Conservation (phyloP, 345 rosid genomes). For the Cochlearia excelsa region DNA sequence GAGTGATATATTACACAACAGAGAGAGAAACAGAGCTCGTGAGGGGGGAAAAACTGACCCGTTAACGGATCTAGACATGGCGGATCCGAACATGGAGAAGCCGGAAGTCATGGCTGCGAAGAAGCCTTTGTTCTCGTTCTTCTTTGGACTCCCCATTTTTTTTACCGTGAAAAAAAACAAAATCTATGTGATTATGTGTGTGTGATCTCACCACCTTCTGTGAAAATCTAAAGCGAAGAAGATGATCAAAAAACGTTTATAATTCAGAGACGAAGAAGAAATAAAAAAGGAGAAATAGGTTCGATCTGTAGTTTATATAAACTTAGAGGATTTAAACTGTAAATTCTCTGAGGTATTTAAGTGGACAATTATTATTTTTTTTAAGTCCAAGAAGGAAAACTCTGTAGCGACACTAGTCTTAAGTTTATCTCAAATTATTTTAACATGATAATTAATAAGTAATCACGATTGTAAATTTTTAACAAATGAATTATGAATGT, state of each 20-base stretch:
- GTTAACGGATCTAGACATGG: constrained; percentile 67
- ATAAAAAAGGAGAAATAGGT: constrained; percentile 3
- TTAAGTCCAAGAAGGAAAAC: too few species aligned
- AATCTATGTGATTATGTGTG: constrained; percentile 1
- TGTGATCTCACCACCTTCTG: constrained; percentile 7
- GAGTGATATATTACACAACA: neutral
- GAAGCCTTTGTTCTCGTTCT: constrained; percentile 54
- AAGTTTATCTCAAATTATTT: too few species aligned
- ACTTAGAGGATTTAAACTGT: constrained; percentile 10
- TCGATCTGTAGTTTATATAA: constrained; percentile 25
- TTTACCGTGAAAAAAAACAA: neutral
- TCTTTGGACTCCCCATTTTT: constrained; percentile 54
- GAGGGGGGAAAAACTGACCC: constrained; percentile 35
- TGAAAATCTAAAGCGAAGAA: constrained; percentile 1
- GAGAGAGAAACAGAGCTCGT: too few species aligned
- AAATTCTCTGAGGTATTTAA: neutral
- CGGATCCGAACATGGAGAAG: constrained; percentile 59
- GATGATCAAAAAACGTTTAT: neutral
- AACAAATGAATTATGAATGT: too few species aligned
- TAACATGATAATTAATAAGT: too few species aligned
- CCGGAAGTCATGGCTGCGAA: constrained; percentile 68
- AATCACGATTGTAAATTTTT: too few species aligned
- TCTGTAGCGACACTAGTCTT: too few species aligned
- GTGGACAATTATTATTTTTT: too few species aligned
- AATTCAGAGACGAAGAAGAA: constrained; percentile 24